Evolutionary conservation across 2,329 filamentous ascomycete genomes (phyloP), one percentile per base, ranked within the genome.

Genomic region (Aspergillus oerlinghausenensis): DNA sequence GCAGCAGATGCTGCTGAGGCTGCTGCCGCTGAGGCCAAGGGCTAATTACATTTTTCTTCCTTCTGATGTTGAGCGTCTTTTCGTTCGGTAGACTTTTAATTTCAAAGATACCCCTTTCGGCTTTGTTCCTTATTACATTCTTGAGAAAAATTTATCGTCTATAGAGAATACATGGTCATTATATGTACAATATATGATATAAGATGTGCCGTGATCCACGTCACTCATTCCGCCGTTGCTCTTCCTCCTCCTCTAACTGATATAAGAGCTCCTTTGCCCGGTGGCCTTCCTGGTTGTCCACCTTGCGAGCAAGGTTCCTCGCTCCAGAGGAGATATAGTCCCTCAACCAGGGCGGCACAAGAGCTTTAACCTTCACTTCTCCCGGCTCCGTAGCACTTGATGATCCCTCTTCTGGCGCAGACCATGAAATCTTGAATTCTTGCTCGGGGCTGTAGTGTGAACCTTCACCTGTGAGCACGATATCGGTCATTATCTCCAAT

Each of bases 401-500:
- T 9, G 72, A 71, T 14, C 67, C 77, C 48, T 78, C 79, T 26
- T 78, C 77, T 42, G 75, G 73, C 3, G 63, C 73, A 28, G 70
- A 75, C 78, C 79, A 80, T 32, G 80, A 76, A 32, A 89, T 71
- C 57, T 83, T 77, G 64, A 88, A 89, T 72, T 88, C 82, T 56
- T 86, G 81, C 1, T 79, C 80, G 0, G 83, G 80, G 57, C 77
- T 83, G 69, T 80, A 90, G 23, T 76, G 76, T 4, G 83, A 82
- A 0, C 83, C 82, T 60, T 88, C 85, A 55, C 86, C 88, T 2
- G 88, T 88, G 54, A 94, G 77, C 35, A 79, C 79, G 50, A 94
- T 77, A 68, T 91, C 88, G 4, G 90, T 96, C 92, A 97, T 97
- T 70, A 88, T 87, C 76, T 96, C 92, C 64, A 97, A 75, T 26